Conservation (phyloP, 225 moss, liverwort and hornwort genomes). For the Thuidium tamariscinum region DNA sequence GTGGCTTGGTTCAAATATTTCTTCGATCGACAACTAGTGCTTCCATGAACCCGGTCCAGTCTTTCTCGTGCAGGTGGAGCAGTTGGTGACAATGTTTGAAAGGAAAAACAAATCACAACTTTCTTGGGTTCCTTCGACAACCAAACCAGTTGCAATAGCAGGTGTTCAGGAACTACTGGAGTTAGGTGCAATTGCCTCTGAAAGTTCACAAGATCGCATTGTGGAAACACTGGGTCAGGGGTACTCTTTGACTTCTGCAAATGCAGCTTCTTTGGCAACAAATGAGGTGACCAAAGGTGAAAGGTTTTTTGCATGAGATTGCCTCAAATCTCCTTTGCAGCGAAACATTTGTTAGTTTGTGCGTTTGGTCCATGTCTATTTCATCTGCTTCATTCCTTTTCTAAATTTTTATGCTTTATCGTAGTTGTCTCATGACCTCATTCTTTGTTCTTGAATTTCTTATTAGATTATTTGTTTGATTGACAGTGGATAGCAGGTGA, state of each 20-base stretch:
- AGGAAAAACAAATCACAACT: conserved; percentile 19
- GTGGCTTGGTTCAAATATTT: not conserved
- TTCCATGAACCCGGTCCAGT: not conserved
- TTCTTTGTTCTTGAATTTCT: not conserved
- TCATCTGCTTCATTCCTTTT: not conserved
- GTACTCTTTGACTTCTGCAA: not conserved
- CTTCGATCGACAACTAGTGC: not conserved
- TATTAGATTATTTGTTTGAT: not conserved
- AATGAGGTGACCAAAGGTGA: conserved; percentile 21
- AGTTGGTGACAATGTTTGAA: conserved; percentile 14
- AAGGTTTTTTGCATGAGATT: not conserved
- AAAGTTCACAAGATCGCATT: conserved; percentile 5
- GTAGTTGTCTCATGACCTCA: not conserved
- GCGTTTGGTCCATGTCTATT: not conserved
- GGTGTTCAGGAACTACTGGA: conserved; percentile 5
- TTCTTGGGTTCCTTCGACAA: conserved; percentile 16
- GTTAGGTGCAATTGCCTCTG: not conserved
- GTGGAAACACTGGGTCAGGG: conserved; percentile 10
- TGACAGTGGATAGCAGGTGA: not conserved
- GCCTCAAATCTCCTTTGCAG: not conserved
- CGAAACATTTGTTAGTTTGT: not conserved
- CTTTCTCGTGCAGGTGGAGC: conserved; percentile 18
- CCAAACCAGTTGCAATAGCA: not conserved
- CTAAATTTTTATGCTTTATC: not conserved
- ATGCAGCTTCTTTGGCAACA: not conserved